These are phyloP conservation scores for Haplosporangium sp. DNA, from an alignment of 371 early-diverging fungal genomes.

Conservation along the genomic window DNA sequence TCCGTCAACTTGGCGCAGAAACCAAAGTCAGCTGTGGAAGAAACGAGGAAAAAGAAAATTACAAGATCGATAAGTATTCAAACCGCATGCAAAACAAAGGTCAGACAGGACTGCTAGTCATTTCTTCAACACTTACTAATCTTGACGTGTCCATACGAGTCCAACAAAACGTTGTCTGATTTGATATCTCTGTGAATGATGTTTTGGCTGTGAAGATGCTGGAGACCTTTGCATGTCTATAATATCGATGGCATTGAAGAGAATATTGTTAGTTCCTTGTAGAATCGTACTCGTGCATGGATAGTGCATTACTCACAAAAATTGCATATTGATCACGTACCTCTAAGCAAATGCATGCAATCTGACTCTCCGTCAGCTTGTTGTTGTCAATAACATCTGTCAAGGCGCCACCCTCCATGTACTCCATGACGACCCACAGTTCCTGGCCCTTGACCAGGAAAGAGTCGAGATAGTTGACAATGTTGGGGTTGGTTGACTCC, in stretches of 20 bases:
- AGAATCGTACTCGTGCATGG: too few species aligned
- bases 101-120: not conserved
- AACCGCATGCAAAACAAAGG: not conserved
- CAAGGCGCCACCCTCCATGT: conserved; percentile 98
- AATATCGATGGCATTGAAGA: conserved; percentile 6
- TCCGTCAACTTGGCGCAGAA: conserved; percentile 94
- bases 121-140: conserved; percentile 69
- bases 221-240: conserved; percentile 86
- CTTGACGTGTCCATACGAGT: conserved; percentile 91
- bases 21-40: conserved; percentile 83
- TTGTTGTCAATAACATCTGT: conserved; percentile 97
- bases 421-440: conserved; percentile 99
- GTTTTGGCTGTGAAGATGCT: conserved; percentile 90
- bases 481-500: conserved; percentile 93
- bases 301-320: not conserved
- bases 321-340: conserved; percentile 50
- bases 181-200: conserved; percentile 99
- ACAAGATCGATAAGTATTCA: not conserved
- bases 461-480: conserved; percentile 93
- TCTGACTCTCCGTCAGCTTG: conserved; percentile 90
- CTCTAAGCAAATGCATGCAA: conserved; percentile 91
- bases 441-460: conserved; percentile 86
- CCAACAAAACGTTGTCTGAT: conserved; percentile 93
- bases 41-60: conserved; percentile 9
- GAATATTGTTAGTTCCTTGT: not conserved